Percentiles rank a stretch among this genome's conserved stretches.
Conservation (phyloP, 441 rosid species). For the Macaranga tanarius region DNA sequence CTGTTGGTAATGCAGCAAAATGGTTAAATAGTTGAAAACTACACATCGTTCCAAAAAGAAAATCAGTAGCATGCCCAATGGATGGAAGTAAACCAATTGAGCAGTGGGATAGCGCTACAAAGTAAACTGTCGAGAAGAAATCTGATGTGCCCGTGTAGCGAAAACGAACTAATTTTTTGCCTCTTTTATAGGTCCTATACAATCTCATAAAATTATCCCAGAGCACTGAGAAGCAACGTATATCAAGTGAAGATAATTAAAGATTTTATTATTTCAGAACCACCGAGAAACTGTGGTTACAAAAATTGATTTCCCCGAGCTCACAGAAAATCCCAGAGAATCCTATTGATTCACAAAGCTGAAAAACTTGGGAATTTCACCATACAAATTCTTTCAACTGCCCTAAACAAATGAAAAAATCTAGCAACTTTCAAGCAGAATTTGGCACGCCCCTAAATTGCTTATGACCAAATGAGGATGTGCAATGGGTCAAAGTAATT, state of each 20-base stretch:
- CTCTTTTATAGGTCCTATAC: not conserved
- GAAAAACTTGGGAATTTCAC: not conserved
- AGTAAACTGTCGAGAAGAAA: not conserved
- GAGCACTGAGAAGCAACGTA: not conserved
- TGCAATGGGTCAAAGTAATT: not conserved
- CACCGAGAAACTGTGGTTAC: not conserved
- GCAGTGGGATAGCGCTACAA: not conserved
- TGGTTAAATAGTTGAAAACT: not conserved
- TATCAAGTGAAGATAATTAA: not conserved
- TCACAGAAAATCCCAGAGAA: not conserved
- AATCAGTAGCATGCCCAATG: not conserved
- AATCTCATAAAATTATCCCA: not conserved
- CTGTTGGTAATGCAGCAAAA: slow-evolving; percentile 37
- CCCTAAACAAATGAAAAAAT: not conserved
- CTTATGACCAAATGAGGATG: not conserved
- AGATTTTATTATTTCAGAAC: not conserved
- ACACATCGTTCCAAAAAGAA: not conserved
- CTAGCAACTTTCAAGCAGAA: too few species aligned
- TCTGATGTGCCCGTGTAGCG: not conserved
- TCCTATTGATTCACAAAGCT: not conserved
- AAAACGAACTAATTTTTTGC: not conserved
- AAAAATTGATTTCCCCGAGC: not conserved
- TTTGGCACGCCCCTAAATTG: not conserved
- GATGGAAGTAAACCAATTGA: not conserved
- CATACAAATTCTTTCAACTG: not conserved